Base-by-base conservation (phyloP, 2,329 filamentous ascomycete genomes). In the Nemania sp. region DNA sequence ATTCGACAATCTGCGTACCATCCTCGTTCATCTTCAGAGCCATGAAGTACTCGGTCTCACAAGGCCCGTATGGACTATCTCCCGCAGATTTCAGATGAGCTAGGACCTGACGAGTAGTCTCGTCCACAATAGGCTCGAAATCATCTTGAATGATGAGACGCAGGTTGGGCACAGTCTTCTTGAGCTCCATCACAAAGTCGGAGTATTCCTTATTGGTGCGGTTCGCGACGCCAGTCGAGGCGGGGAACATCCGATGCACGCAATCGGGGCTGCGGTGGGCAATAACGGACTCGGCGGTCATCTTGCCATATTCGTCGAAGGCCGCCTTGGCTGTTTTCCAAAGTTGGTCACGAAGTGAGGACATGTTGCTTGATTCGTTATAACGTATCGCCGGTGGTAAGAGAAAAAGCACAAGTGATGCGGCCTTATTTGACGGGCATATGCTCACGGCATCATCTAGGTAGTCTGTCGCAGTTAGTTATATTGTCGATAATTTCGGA, bases 181-280 rank as follows among this genome's bases (percentile, higher is more conserved):
- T 66, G 52, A 66, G 64, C 57, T 62, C 57, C 52, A 66, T 66
- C 2, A 66, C 64, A 32, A 66, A 66, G n/a, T 66, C 52, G 1
- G 64, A 66, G 52, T 66, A 66, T 26, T 66, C 57, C 27, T 62
- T 57, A 18, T 66, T 66, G n/a, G 57, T 62, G 13, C 57, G 57
- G 26, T 66, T 32, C 5, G 64, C 10, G 13, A 66, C 45, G 5
- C 58, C 64, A 22, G 58, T 52, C 11, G 64, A 62, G 22, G 43
- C 43, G 22, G 64, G 64, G 13, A 66, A 57, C n/a, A 62, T 62
- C 7, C 64, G 64, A 35, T 66, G 64, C 20, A 66, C 64, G 26
- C 64, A 66, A 29, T 66, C 64, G 15, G 64, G 52, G 41, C 64
- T 62, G 27, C 64, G 64, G 52, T 62, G 35, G 24, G 64, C 64